Evolutionary conservation across 257 asterid species (phyloP).

Genomic region (Gynochthodes officinalis): DNA sequence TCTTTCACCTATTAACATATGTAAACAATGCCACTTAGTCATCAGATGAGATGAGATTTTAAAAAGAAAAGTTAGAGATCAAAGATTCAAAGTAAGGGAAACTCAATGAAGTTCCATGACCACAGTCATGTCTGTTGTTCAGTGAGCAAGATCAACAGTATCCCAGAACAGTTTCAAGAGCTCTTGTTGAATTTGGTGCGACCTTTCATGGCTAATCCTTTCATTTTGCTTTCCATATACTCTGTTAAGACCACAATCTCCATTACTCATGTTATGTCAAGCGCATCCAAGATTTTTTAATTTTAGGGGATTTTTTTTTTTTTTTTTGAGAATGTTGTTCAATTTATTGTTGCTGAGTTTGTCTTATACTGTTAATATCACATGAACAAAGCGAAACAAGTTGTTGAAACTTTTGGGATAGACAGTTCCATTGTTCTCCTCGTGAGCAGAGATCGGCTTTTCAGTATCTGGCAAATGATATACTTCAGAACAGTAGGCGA

Average conservation of each 20-base stretch:
- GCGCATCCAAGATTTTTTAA: neutral
- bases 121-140: no score
- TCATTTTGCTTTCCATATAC: neutral
- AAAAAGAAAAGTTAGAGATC: no score
- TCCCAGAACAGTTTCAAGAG: no score
- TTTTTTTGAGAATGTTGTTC: no score
- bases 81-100: no score
- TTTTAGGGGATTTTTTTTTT: neutral
- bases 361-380: conserved; percentile 33
- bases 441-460: conserved; percentile 84
- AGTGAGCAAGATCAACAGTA: no score
- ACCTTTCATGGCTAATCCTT: neutral
- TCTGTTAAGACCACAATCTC: neutral
- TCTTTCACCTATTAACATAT: no score
- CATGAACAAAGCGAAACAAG: conserved; percentile 96
- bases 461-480: conserved; percentile 97
- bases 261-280: neutral
- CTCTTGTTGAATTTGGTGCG: no score
- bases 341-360: conserved; percentile 1
- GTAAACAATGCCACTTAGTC: no score
- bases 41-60: no score
- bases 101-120: no score
- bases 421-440: conserved; percentile 83
- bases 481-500: conserved; percentile 94
- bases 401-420: conserved; percentile 96